Conservation (phyloP, 805 yeast species). For the Teunomyces pallodes region DNA sequence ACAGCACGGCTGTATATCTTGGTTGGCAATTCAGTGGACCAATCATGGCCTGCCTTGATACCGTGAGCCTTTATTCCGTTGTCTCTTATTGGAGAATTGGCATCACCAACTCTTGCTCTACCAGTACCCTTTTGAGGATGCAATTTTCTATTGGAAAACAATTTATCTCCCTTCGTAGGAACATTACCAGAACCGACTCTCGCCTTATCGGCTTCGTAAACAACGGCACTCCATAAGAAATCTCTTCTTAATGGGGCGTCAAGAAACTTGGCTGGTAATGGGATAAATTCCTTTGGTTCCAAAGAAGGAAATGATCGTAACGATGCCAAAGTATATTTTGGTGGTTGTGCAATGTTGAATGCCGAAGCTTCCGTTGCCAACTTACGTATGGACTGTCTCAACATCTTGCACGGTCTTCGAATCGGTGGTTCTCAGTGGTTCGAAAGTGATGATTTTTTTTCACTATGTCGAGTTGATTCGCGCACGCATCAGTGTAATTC, state of each 20-base stretch:
- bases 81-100: conserved; percentile 86
- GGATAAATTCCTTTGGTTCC: conserved; percentile 76
- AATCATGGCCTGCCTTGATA: conserved; percentile 86
- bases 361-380: conserved; percentile 26
- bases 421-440: background rate
- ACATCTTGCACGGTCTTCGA: conserved; percentile 15
- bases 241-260: conserved; percentile 84
- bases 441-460: background rate
- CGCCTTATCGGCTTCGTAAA: conserved; percentile 82
- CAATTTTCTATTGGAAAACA: conserved; percentile 79
- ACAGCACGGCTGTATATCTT: conserved; percentile 75
- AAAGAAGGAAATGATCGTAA: conserved; percentile 84
- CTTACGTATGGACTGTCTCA: conserved; percentile 25
- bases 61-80: conserved; percentile 91
- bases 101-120: conserved; percentile 93
- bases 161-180: conserved; percentile 81
- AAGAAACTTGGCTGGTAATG: conserved; percentile 70
- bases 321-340: conserved; percentile 72
- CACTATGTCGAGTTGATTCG: background rate
- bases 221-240: conserved; percentile 89
- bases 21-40: conserved; percentile 71
- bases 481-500: background rate
- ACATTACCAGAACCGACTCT: conserved; percentile 90
- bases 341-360: conserved; percentile 44
- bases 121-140: conserved; percentile 93